Evolutionary conservation across 192 early-diverging fungal genomes (phyloP), one percentile per base, ranked within the genome.

Genomic region (Backusella psychrophila): DNA sequence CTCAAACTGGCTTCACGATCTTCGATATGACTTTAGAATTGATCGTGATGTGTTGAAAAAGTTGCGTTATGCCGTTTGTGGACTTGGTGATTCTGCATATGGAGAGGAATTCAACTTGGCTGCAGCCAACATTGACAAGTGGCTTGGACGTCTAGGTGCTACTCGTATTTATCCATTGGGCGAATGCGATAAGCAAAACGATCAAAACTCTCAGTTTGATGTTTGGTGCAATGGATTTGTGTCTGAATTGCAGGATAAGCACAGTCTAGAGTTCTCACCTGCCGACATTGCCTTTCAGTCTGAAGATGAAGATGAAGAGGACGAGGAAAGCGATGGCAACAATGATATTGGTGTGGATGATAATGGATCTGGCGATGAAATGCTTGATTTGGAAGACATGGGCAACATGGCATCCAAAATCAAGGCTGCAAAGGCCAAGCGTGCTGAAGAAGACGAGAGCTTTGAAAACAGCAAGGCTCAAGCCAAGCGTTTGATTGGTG

Each of bases 321-420:
- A 52, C 0, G 86, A 81, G 4, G 59, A 78, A 9, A 63, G 56
- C 3, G 79, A 80, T 36, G 81, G 33, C 19, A 39, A 67, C 17
- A 52, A 75, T 52, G 72, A 80, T 76, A 66, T 81, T 72, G 71
- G 80, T n/a, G 76, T 78, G n/a, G 84, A 84, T 42, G 82, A 80
- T 21, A 75, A 74, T 49, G 81, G 76, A 26, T 87, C 86, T 9
- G 88, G 81, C 31, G 85, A 82, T 15, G 90, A 87, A 52, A 87
- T 93, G 81, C 83, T 93, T 11, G 92, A 93, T 77, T 52, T 93
- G 38, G 92, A 93, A 77, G 92, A 93, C 74, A 88, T 93, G 89
- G 91, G 91, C 44, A 78, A 81, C 11, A 84, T 91, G 72, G 91
- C 91, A 6, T 76, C 81, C 35, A 89, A 89, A 66, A 84, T 93